phyloP scores from a whole-genome alignment of 805 yeast genomes.

The Kurtzmaniella cleridarum region DNA sequence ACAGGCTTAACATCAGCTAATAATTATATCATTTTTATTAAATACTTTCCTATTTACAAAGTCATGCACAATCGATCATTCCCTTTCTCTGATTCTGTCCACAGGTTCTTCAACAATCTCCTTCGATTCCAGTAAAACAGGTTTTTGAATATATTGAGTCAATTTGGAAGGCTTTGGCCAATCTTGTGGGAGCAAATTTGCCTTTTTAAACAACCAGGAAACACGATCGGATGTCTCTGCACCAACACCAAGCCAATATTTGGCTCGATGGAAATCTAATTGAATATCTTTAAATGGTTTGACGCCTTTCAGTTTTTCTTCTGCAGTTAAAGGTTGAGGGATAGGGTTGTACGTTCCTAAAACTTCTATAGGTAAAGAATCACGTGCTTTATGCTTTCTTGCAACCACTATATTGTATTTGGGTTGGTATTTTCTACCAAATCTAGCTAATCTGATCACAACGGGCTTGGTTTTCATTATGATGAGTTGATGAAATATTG shows the following conservation, averaged over 20 bases:
- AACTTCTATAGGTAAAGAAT: slow-evolving; percentile 87
- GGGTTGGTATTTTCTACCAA: slow-evolving; percentile 86
- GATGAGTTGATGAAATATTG: background rate
- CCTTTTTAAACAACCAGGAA: slow-evolving; percentile 67
- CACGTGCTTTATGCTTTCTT: slow-evolving; percentile 69
- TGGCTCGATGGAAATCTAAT: slow-evolving; percentile 82
- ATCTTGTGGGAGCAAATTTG: slow-evolving; percentile 58
- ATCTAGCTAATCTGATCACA: slow-evolving; percentile 84
- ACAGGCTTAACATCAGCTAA: no score
- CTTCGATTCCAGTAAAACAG: slow-evolving; percentile 21
- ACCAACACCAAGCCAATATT: slow-evolving; percentile 97
- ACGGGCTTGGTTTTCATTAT: slow-evolving; percentile 36
- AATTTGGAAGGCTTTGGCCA: slow-evolving; percentile 51
- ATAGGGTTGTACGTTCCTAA: slow-evolving; percentile 89
- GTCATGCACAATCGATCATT: slow-evolving; percentile 2
- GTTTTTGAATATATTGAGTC: slow-evolving; percentile 26
- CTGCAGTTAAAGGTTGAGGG: slow-evolving; percentile 62
- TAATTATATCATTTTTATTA: no score
- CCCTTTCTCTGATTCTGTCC: slow-evolving; percentile 29
- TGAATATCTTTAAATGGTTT: slow-evolving; percentile 72
- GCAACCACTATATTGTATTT: slow-evolving; percentile 90
- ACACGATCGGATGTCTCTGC: slow-evolving; percentile 91
- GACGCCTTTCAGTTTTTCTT: slow-evolving; percentile 51
- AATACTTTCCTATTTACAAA: no score
- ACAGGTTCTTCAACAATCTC: slow-evolving; percentile 27